These are phyloP conservation scores for Candida manassasensis DNA, from an alignment of 805 yeast genomes.

Conservation along the genomic window DNA sequence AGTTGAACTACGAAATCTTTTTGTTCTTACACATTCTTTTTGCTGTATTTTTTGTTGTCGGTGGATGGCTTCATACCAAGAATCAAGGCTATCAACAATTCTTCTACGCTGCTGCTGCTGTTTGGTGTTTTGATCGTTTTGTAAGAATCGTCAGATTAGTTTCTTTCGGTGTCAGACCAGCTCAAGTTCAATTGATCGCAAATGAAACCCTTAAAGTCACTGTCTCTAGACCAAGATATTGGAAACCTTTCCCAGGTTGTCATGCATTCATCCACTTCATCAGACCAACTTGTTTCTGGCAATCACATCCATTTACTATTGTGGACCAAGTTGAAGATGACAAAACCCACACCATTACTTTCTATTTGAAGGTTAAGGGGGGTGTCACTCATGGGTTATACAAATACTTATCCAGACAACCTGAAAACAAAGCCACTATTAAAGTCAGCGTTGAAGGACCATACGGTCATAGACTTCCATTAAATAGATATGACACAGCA, in stretches of 20 bases:
- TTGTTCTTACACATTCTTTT: constrained; percentile 27
- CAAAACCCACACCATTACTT: constrained; percentile 16
- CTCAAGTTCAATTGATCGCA: constrained; percentile 24
- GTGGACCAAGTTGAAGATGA: constrained; percentile 20
- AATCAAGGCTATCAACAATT: constrained; percentile 21
- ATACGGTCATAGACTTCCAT: constrained; percentile 30
- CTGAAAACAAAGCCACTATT: constrained; percentile 20
- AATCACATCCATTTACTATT: constrained; percentile 40
- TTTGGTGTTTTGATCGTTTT: constrained; percentile 35
- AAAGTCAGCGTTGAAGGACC: constrained; percentile 37
- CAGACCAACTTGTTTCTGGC: constrained; percentile 34
- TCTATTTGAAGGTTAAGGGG: constrained; percentile 33
- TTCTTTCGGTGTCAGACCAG: constrained; percentile 34
- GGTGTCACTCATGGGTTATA: constrained; percentile 33
- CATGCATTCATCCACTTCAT: constrained; percentile 37
- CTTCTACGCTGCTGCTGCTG: constrained; percentile 27
- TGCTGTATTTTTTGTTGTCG: constrained; percentile 41
- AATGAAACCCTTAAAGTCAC: constrained; percentile 34
- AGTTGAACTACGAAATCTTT: constrained; percentile 35
- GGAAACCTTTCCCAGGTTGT: constrained; percentile 38
- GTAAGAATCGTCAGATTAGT: constrained; percentile 24
- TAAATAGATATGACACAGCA: constrained; percentile 25
- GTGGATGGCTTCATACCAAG: constrained; percentile 40
- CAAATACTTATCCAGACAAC: constrained; percentile 23
- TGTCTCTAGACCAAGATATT: constrained; percentile 31